phyloP scores from a whole-genome alignment of 202 grass and related monocot species.

The Saccharum hybrid region DNA sequence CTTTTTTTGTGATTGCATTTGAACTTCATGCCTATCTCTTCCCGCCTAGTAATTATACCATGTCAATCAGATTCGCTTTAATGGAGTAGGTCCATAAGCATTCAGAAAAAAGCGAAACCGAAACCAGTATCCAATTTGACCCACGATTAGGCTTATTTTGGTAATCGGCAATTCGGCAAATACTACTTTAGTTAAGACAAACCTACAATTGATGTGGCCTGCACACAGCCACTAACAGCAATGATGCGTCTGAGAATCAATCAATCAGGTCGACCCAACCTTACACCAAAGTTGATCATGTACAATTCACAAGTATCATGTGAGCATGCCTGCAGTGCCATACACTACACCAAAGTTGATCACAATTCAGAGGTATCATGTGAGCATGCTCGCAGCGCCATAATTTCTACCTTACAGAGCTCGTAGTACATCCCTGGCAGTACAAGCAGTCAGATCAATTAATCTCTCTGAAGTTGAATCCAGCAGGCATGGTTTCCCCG shows the following conservation, averaged over 20 bases:
- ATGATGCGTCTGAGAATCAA: background rate
- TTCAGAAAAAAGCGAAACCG: background rate
- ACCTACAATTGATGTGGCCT: background rate
- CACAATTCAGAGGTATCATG: constrained; percentile 13
- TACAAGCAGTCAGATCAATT: constrained; percentile 16
- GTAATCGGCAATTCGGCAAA: no score
- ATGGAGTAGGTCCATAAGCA: background rate
- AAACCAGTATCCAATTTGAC: background rate
- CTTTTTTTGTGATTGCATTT: background rate
- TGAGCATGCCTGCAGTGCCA: background rate
- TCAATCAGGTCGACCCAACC: background rate
- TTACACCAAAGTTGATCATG: constrained; percentile 19
- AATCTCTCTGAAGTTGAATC: constrained; percentile 9
- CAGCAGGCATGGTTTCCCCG: background rate
- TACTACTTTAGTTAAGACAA: background rate
- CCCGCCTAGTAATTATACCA: background rate
- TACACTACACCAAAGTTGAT: constrained; percentile 14
- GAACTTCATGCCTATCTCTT: background rate
- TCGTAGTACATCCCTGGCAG: background rate
- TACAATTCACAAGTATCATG: constrained; percentile 27
- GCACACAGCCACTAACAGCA: background rate
- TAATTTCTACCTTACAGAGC: constrained; percentile 1
- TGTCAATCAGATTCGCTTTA: background rate
- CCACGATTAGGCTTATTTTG: background rate
- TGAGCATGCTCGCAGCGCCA: no score